Conservation (phyloP, 1,284 basidiomycete species). For the Inonotus hispidus region DNA sequence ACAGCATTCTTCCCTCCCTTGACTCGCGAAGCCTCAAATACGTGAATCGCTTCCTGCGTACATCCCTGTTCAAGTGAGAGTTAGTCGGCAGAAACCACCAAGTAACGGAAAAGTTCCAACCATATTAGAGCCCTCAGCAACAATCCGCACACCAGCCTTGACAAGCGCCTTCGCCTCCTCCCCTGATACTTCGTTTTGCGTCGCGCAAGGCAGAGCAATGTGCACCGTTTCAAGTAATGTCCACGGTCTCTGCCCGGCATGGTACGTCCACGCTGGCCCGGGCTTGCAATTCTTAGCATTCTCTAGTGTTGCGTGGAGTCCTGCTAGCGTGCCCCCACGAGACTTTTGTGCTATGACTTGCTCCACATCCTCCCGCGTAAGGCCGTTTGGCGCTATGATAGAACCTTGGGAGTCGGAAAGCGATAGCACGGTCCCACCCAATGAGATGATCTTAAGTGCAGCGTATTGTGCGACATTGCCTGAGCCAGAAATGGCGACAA, state of each 20-base stretch:
- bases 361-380: constrained; percentile 53
- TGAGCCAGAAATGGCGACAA: constrained; percentile 69
- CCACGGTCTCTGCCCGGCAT: constrained; percentile 70
- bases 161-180: constrained; percentile 70
- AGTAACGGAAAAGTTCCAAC: constrained; percentile 20
- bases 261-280: constrained; percentile 48
- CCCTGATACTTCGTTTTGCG: constrained; percentile 75
- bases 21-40: constrained; percentile 63
- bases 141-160: constrained; percentile 65
- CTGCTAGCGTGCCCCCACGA: constrained; percentile 53
- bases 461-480: constrained; percentile 78
- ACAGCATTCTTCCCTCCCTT: constrained; percentile 37
- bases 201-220: constrained; percentile 73
- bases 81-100: too few relatives aligned
- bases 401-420: constrained; percentile 77
- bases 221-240: constrained; percentile 63
- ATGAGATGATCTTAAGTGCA: constrained; percentile 75
- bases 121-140: constrained; percentile 81
- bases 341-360: constrained; percentile 61
- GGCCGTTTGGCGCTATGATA: constrained; percentile 56
- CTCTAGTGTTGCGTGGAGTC: constrained; percentile 33
- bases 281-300: neutral
- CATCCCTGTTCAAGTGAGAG: constrained; percentile 34
- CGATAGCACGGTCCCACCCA: constrained; percentile 71
- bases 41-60: constrained; percentile 68